These are phyloP conservation scores for Letharia lupina DNA, from an alignment of 495 filamentous ascomycete species.

Conservation along the genomic window DNA sequence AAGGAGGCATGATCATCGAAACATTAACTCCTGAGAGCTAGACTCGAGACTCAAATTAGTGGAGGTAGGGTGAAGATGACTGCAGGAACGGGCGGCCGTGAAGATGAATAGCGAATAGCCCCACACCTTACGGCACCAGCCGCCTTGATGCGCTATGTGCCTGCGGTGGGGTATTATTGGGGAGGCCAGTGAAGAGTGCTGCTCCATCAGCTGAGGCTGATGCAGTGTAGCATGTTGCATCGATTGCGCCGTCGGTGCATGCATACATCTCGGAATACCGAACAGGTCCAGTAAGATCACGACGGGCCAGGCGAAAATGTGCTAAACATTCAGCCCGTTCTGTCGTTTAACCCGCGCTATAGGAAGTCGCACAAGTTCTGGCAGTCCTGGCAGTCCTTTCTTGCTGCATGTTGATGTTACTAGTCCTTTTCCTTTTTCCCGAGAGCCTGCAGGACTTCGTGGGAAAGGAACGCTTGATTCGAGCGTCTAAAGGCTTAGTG, in stretches of 20 bases:
- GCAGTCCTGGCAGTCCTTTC: neutral
- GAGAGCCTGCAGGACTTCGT: slow-evolving; percentile 1
- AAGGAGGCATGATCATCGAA: slow-evolving; percentile 2
- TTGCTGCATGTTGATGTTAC: slow-evolving; percentile 3
- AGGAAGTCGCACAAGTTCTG: neutral
- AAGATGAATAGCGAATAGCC: neutral
- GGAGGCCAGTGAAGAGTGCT: neutral
- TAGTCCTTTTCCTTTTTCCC: neutral
- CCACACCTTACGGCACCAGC: slow-evolving; percentile 9
- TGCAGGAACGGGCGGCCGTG: slow-evolving; percentile 13
- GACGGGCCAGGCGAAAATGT: neutral
- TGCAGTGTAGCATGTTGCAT: neutral
- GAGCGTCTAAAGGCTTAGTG: slow-evolving; percentile 10
- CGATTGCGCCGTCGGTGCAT: slow-evolving; percentile 2
- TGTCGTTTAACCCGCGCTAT: neutral
- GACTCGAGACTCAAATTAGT: slow-evolving; percentile 8
- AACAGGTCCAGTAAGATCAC: neutral
- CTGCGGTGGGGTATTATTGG: slow-evolving; percentile 12
- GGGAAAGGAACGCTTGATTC: neutral
- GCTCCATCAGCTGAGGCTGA: slow-evolving; percentile 1
- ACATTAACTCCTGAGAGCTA: slow-evolving; percentile 8
- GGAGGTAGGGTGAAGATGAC: slow-evolving; percentile 7
- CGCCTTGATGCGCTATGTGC: slow-evolving; percentile 6
- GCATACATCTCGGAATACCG: neutral
- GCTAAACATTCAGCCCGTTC: neutral